Evolutionary conservation across 2,329 filamentous ascomycete species (phyloP).

Genomic region (Botrytis cinerea): DNA sequence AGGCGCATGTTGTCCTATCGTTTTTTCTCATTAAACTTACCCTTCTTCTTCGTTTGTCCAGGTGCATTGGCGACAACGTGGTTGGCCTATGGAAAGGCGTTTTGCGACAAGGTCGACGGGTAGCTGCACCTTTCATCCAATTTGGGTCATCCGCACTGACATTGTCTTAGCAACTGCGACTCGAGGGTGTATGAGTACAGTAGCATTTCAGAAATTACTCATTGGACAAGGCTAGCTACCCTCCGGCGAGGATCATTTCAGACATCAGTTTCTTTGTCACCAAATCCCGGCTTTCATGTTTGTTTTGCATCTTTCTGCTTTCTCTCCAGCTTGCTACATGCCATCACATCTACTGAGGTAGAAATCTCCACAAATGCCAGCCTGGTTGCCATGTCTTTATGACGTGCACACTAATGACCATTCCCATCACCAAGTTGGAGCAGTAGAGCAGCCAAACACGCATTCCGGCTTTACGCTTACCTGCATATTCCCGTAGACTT

Average conservation of each 20-base stretch:
- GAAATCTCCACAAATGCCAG: slow-evolving; percentile 17
- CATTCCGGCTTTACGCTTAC: slow-evolving; percentile 34
- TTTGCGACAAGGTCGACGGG: slow-evolving; percentile 34
- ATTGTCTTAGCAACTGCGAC: slow-evolving; percentile 33
- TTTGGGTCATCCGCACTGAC: slow-evolving; percentile 31
- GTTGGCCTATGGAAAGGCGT: slow-evolving; percentile 35
- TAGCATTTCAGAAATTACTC: slow-evolving; percentile 18
- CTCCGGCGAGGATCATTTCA: neutral
- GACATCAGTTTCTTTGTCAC: slow-evolving; percentile 14
- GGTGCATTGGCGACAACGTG: slow-evolving; percentile 38
- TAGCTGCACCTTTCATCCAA: slow-evolving; percentile 33
- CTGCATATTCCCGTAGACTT: slow-evolving; percentile 36
- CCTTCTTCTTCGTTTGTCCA: slow-evolving; percentile 37
- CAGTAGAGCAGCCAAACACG: slow-evolving; percentile 28
- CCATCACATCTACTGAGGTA: slow-evolving; percentile 20
- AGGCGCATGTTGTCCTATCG: slow-evolving; percentile 34
- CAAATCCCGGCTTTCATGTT: neutral
- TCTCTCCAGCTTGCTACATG: slow-evolving; percentile 19
- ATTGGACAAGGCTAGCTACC: slow-evolving; percentile 16
- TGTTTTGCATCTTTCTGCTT: slow-evolving; percentile 15
- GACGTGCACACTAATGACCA: slow-evolving; percentile 25
- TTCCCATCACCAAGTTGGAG: slow-evolving; percentile 24
- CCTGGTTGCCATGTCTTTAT: slow-evolving; percentile 24
- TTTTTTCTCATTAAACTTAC: slow-evolving; percentile 18
- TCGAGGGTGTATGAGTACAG: slow-evolving; percentile 32